phyloP scores from a whole-genome alignment of 2,329 filamentous ascomycete genomes.

The Zalaria obscura region DNA sequence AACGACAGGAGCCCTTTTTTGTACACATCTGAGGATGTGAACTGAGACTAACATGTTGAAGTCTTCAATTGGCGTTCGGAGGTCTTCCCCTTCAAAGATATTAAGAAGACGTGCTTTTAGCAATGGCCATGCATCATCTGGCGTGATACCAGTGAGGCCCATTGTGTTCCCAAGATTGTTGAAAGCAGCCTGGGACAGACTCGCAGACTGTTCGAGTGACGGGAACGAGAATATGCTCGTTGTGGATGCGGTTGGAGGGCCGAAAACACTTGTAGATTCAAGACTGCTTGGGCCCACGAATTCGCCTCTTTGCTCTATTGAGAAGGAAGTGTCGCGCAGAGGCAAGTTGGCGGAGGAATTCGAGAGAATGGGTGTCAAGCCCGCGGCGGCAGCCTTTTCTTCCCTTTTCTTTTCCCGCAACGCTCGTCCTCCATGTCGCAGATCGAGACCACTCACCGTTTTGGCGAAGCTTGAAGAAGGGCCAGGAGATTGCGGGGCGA shows the following conservation, averaged over 20 bases:
- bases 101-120: constrained; percentile 62
- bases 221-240: constrained; percentile 18
- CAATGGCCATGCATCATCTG: constrained; percentile 71
- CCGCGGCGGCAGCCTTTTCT: constrained; percentile 29
- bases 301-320: constrained; percentile 5
- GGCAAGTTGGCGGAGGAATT: constrained; percentile 12
- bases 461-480: constrained; percentile 60
- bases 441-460: constrained; percentile 65
- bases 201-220: constrained; percentile 14
- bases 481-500: constrained; percentile 61
- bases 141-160: constrained; percentile 32
- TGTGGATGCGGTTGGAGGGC: constrained; percentile 13
- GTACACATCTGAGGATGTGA: constrained; percentile 65
- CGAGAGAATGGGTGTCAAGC: constrained; percentile 16
- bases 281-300: constrained; percentile 10
- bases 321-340: constrained; percentile 2
- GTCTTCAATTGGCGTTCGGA: constrained; percentile 68
- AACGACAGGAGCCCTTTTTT: constrained; percentile 53
- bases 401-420: constrained; percentile 58
- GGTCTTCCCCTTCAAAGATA: constrained; percentile 69
- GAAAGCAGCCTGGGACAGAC: constrained; percentile 23
- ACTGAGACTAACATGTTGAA: constrained; percentile 68
- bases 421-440: constrained; percentile 62
- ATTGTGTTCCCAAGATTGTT: constrained; percentile 30
- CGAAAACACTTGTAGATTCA: constrained; percentile 6